Evolutionary conservation across 1,284 basidiomycete genomes (phyloP).

Genomic region (Volvariella volvacea): DNA sequence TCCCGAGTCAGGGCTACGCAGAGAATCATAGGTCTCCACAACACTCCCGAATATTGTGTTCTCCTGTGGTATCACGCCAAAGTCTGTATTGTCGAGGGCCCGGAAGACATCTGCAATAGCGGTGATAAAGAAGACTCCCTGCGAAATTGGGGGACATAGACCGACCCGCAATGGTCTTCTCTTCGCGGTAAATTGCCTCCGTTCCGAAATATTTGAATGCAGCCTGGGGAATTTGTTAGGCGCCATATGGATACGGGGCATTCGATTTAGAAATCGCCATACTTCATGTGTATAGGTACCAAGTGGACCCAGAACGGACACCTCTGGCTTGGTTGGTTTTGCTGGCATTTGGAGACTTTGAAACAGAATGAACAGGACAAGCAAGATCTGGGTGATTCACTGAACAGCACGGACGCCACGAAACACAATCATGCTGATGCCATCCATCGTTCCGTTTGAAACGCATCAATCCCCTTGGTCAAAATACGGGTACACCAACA

Average conservation of each 20-base stretch:
- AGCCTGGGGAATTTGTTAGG: conserved; percentile 44
- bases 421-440: no score
- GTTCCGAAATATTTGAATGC: conserved; percentile 51
- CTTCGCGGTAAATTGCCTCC: conserved; percentile 43
- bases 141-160: conserved; percentile 5
- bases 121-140: conserved; percentile 1
- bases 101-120: conserved; percentile 47
- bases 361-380: no score
- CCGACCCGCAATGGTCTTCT: conserved; percentile 48
- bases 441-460: no score
- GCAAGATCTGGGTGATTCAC: no score
- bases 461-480: no score
- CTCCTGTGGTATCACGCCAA: conserved; percentile 68
- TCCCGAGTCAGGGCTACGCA: conserved; percentile 39
- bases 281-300: conserved; percentile 80
- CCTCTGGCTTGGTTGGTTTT: conserved; percentile 13
- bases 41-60: conserved; percentile 72
- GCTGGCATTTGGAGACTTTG: no score
- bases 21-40: conserved; percentile 61
- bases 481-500: no score
- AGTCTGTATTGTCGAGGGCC: conserved; percentile 29
- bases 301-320: conserved; percentile 61
- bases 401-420: no score
- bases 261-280: conserved; percentile 9
- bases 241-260: background rate